These are phyloP conservation scores for Agrostemma githago DNA, from an alignment of 148 eudicot species.

Conservation along the genomic window DNA sequence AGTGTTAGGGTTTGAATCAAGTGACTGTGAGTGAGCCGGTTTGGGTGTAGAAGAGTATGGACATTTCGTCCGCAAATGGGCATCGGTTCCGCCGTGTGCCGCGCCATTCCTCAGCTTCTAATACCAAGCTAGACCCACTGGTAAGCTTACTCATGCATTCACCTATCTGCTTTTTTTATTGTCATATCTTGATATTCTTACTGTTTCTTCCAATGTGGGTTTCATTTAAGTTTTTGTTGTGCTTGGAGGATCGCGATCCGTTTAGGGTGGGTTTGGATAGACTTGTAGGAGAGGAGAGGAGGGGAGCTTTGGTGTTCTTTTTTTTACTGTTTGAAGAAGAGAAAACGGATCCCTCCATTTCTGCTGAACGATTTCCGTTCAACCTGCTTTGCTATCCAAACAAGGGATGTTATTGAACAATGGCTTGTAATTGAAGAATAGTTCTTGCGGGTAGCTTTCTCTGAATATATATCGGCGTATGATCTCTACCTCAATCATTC, in stretches of 20 bases:
- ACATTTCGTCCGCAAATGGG: constrained; percentile 48
- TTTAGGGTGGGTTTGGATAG: neutral
- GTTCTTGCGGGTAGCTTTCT: neutral
- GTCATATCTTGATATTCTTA: neutral
- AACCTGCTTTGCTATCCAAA: too few species aligned
- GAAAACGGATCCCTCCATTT: neutral
- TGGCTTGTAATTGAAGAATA: neutral
- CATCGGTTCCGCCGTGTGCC: constrained; percentile 73
- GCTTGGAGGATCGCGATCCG: neutral
- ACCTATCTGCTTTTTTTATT: neutral
- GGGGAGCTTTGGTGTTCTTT: neutral
- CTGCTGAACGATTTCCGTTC: neutral
- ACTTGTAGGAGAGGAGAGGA: neutral
- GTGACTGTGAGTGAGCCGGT: neutral
- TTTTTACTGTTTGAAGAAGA: neutral
- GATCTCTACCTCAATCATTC: neutral
- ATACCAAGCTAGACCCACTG: constrained; percentile 65
- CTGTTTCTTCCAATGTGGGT: neutral
- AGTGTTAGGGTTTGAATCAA: neutral
- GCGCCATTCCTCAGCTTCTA: constrained; percentile 53
- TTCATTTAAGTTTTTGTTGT: neutral
- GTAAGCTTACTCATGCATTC: constrained; percentile 38
- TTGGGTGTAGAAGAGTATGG: constrained; percentile 36
- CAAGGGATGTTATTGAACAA: neutral
- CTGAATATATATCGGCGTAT: neutral